Evolutionary conservation across 345 rosid genomes (phyloP), one percentile per base, ranked within the genome.

Genomic region (Psidium friedrichsthalianum): DNA sequence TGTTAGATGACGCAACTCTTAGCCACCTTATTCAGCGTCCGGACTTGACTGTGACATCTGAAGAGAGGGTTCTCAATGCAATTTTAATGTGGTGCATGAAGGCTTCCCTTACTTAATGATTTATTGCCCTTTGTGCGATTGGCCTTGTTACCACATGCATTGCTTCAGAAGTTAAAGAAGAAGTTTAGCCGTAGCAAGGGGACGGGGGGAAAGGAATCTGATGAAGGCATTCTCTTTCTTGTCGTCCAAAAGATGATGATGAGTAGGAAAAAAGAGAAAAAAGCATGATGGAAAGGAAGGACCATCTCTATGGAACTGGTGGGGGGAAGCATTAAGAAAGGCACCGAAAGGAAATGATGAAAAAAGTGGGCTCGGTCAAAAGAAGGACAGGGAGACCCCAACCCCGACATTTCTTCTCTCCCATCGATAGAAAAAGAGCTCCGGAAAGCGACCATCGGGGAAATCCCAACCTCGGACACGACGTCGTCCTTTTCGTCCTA

Each of bases 41-140:
- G 83, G 98, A 96, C 89, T 89, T 97, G 86, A 96, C 98, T 3
- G 98, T 96, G 87, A 97, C 97, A 85, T 94, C 98, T 15, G 98
- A 97, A 88, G 99, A 96, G 87, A 94, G 93, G 90, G 93, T 96
- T 90, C 94, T 97, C 69, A 90, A 93, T 92, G 97, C 98, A 88
- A 94, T 96, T 86, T 87, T 97, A 85, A 94, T 93, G 97, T 97
- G 99, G 99, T 89, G 93, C 94, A 90, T 92, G 90, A 90, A 94
- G 87, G 92, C 91, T 94, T 89, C 91, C 89, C 84, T 86, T 87
- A 32, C 85, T 95, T 87, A 86, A 88, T 89, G 92, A 92, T 87
- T 85, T 95, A 85, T 86, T 97, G 87, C 94, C 96, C 55, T 92
- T 84, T 86, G 94, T 94, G 82, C 95, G 99, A 86, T 96, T 95